Evolutionary conservation across 306 rosid species (phyloP), one percentile per base, ranked within the genome.

Genomic region (Cucurbita ficifolia): DNA sequence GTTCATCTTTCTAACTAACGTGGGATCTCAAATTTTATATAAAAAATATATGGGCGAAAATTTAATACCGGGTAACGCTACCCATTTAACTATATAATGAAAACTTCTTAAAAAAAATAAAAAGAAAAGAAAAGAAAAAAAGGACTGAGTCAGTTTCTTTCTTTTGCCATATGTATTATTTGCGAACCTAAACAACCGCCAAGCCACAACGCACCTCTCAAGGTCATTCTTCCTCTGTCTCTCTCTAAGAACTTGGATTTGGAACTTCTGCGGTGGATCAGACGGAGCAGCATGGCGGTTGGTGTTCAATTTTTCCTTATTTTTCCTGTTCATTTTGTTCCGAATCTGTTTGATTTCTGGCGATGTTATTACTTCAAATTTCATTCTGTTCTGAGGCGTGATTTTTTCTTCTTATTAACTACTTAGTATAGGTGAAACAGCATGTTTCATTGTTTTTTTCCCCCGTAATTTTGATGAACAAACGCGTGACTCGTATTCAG

Each of bases 121-220:
- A 45, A 45, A 10, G 2, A 1, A 45, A 10, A 45, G 29, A 11
- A 11, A 24, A 60, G 36, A 2, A 61, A 8, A 60, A 60, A 60
- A 35, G 4, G 68, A 61, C 43, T 8, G 14, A 35, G 68, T 63
- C 70, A 40, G 70, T 39, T 38, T 38, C 7, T 5, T 58, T 33
- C 1, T 65, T 65, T 65, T 18, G 72, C 54, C 72, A 65, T 5
- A 5, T 40, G 72, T 65, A 38, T 14, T 17, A 42, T 45, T 65
- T 43, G 19, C 10, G 50, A 65, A 65, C 38, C 72, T 68, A 46
- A 46, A 68, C 73, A 68, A 45, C 73, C 73, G 73, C 73, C 73
- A 67, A 67, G 72, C 72, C 72, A 67, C 72, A 67, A 45, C 38
- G 40, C 72, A 43, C 38, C 39, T 64, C 71, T 19, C 53, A 43